Percentiles rank a stretch among this genome's conserved stretches.
Conservation (phyloP, 202 grass and related monocot species). For the Carex arenaria region DNA sequence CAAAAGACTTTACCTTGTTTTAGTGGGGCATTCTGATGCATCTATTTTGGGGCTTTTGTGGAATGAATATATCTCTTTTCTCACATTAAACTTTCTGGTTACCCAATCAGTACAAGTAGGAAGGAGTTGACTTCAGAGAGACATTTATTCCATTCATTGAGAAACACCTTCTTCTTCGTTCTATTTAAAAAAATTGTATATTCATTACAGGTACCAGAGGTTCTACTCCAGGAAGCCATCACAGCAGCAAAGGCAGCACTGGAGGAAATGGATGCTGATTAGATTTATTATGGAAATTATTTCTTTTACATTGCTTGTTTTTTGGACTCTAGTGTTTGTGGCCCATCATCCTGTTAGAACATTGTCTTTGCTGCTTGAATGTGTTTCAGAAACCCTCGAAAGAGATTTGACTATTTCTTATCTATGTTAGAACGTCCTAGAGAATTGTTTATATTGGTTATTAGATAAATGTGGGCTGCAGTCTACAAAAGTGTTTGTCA, state of each 20-base stretch:
- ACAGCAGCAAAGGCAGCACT: slow-evolving; percentile 54
- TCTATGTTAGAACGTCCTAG: slow-evolving; percentile 2
- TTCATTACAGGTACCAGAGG: slow-evolving; percentile 47
- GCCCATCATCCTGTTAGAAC: slow-evolving; percentile 1
- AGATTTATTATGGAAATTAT: slow-evolving; percentile 24
- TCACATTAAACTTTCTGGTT: background rate
- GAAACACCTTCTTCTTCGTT: background rate
- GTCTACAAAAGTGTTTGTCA: background rate
- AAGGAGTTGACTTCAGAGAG: background rate
- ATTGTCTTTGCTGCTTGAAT: slow-evolving; percentile 7
- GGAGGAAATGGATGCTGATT: slow-evolving; percentile 87
- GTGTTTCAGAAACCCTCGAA: background rate
- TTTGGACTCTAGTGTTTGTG: slow-evolving; percentile 6
- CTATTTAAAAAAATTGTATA: background rate
- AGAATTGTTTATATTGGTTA: slow-evolving; percentile 6
- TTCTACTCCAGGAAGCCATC: slow-evolving; percentile 57
- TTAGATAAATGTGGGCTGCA: background rate
- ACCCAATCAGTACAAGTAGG: background rate
- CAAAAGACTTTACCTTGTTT: background rate
- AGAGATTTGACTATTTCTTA: slow-evolving; percentile 4
- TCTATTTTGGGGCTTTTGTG: background rate
- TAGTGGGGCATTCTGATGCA: background rate
- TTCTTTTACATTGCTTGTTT: slow-evolving; percentile 11
- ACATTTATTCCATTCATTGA: background rate
- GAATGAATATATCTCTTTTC: background rate